phyloP scores from a whole-genome alignment of 495 filamentous ascomycete genomes.

The Neurospora sp. region DNA sequence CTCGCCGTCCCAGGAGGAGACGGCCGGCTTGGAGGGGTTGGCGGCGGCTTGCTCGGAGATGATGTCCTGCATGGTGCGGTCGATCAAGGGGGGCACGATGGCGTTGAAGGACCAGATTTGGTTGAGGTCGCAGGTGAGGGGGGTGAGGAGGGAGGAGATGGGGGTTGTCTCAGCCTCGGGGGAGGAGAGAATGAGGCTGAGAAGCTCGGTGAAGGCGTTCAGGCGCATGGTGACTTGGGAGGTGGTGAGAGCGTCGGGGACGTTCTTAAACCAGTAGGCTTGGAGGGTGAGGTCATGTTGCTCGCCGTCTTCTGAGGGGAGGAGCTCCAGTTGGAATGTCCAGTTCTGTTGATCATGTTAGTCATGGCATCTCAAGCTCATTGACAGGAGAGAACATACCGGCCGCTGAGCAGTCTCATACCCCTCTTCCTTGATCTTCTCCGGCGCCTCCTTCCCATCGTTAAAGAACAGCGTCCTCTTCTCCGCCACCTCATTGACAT shows the following conservation, averaged over 20 bases:
- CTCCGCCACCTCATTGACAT: background rate
- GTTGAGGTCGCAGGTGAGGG: slow-evolving; percentile 14
- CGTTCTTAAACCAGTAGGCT: slow-evolving; percentile 2
- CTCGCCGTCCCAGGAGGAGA: slow-evolving; percentile 47
- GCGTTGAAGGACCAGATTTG: slow-evolving; percentile 33
- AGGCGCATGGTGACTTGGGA: slow-evolving; percentile 3
- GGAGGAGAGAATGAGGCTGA: background rate
- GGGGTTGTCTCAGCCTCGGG: background rate
- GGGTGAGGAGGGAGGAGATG: slow-evolving; percentile 4
- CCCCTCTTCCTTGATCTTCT: background rate
- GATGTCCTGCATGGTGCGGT: slow-evolving; percentile 31
- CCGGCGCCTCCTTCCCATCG: background rate
- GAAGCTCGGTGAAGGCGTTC: slow-evolving; percentile 5
- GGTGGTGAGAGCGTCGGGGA: background rate
- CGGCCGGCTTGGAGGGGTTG: slow-evolving; percentile 21
- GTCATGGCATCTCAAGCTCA: background rate
- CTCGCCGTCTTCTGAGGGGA: background rate
- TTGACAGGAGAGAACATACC: background rate
- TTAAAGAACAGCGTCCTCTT: slow-evolving; percentile 7
- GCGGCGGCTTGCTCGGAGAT: slow-evolving; percentile 21
- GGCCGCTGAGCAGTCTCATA: background rate
- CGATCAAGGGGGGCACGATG: slow-evolving; percentile 25
- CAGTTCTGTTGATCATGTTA: slow-evolving; percentile 2
- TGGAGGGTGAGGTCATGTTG: slow-evolving; percentile 2
- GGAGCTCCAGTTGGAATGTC: slow-evolving; percentile 7